Conservation (phyloP, 257 asterid species). For the Solanum paucissectum region DNA sequence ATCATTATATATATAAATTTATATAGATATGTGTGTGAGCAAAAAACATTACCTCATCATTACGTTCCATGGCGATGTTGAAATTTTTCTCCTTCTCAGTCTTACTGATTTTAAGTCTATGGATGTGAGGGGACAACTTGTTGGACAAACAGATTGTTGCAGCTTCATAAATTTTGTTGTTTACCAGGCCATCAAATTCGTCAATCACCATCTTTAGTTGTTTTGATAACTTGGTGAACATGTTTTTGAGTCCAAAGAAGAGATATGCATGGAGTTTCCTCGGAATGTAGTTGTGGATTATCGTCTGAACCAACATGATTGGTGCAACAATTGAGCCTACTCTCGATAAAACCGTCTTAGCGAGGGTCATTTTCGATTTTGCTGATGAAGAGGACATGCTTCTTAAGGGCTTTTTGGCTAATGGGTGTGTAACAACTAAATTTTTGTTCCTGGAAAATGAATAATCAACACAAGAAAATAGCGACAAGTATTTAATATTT, state of each 20-base stretch:
- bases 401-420: not conserved
- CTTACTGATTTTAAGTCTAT: conserved; percentile 1
- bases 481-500: no score
- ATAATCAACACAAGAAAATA: no score
- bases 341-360: conserved; percentile 2
- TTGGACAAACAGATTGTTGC: conserved; percentile 1
- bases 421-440: not conserved
- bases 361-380: not conserved
- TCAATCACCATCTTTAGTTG: conserved; percentile 1
- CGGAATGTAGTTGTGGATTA: conserved; percentile 3
- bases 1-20: not conserved
- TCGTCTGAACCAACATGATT: not conserved
- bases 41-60: not conserved
- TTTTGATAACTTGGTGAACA: not conserved
- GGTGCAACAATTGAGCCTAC: conserved; percentile 7
- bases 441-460: not conserved
- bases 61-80: not conserved
- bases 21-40: no score
- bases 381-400: conserved; percentile 6
- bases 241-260: not conserved
- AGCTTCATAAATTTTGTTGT: conserved; percentile 14
- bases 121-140: not conserved
- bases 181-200: not conserved
- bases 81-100: not conserved
- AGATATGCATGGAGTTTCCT: not conserved